phyloP scores from a whole-genome alignment of 1,139 yeast genomes.

The Geotrichum bryndzae region DNA sequence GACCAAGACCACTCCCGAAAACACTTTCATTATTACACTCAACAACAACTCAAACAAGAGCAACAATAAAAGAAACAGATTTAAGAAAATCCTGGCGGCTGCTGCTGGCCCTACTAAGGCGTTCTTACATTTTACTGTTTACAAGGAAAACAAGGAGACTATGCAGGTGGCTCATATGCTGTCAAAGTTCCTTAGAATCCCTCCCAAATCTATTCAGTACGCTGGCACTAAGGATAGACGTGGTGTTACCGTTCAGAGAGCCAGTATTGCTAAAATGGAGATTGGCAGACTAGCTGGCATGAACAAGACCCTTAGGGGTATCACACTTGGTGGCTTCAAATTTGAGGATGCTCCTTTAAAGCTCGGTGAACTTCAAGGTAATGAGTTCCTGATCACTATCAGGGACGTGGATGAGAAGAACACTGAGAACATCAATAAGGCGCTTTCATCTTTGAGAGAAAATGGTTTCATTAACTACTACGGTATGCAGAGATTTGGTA shows the following conservation, averaged over 20 bases:
- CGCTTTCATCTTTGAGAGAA: constrained; percentile 53
- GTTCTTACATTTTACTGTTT: constrained; percentile 70
- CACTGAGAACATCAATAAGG: constrained; percentile 43
- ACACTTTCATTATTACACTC: constrained; percentile 36
- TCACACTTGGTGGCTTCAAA: constrained; percentile 68
- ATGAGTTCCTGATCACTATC: constrained; percentile 78
- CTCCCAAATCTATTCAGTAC: constrained; percentile 62
- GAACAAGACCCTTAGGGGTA: constrained; percentile 67
- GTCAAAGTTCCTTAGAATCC: constrained; percentile 65
- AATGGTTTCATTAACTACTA: constrained; percentile 87
- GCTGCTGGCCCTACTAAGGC: constrained; percentile 38
- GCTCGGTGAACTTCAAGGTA: constrained; percentile 81
- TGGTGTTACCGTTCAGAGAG: constrained; percentile 87
- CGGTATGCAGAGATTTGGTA: constrained; percentile 97
- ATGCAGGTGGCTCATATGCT: constrained; percentile 86
- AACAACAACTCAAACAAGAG: constrained; percentile 37
- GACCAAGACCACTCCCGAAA: constrained; percentile 64
- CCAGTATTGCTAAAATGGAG: constrained; percentile 63
- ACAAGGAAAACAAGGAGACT: constrained; percentile 93
- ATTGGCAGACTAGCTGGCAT: constrained; percentile 75
- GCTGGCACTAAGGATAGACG: constrained; percentile 98
- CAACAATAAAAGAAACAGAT: constrained; percentile 30
- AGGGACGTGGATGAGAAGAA: constrained; percentile 52
- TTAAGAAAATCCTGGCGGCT: constrained; percentile 13
- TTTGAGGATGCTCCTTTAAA: constrained; percentile 59